Evolutionary conservation across 257 asterid genomes (phyloP).

Genomic region (Salvia splendens): DNA sequence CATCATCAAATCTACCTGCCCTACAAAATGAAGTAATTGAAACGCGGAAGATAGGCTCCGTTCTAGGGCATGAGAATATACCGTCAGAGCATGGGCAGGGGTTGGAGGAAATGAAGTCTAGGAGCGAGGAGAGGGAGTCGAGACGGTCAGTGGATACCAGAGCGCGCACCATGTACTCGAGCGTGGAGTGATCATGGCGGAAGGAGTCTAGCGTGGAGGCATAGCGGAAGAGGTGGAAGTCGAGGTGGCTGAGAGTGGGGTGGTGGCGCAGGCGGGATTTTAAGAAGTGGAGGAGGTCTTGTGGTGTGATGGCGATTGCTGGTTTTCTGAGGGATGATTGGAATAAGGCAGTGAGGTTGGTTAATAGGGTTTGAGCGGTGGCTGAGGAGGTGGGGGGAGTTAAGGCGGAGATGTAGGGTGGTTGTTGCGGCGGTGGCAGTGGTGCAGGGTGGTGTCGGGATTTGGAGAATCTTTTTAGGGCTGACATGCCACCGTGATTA

Average conservation of each 20-base stretch:
- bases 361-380: slow-evolving; percentile 48
- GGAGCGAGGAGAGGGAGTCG: slow-evolving; percentile 61
- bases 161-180: slow-evolving; percentile 78
- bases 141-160: slow-evolving; percentile 74
- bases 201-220: slow-evolving; percentile 81
- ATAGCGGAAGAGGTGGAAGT: slow-evolving; percentile 80
- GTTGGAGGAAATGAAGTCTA: slow-evolving; percentile 71
- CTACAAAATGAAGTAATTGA: slow-evolving; percentile 63
- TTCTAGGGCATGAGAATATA: slow-evolving; percentile 78
- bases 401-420: slow-evolving; percentile 43
- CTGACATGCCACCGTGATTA: slow-evolving; percentile 38
- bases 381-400: slow-evolving; percentile 39
- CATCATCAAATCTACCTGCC: slow-evolving; percentile 62
- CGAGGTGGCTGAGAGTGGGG: slow-evolving; percentile 79
- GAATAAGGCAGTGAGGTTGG: slow-evolving; percentile 48
- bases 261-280: slow-evolving; percentile 70
- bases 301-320: slow-evolving; percentile 54
- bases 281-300: slow-evolving; percentile 64
- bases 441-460: slow-evolving; percentile 32
- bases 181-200: slow-evolving; percentile 89
- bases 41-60: slow-evolving; percentile 67
- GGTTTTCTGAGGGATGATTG: slow-evolving; percentile 48
- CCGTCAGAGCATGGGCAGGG: slow-evolving; percentile 98
- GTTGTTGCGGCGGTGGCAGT: slow-evolving; percentile 37
- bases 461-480: slow-evolving; percentile 29